Evolutionary conservation across 1,139 yeast genomes (phyloP).

Genomic region (Suhomyces kunorum): DNA sequence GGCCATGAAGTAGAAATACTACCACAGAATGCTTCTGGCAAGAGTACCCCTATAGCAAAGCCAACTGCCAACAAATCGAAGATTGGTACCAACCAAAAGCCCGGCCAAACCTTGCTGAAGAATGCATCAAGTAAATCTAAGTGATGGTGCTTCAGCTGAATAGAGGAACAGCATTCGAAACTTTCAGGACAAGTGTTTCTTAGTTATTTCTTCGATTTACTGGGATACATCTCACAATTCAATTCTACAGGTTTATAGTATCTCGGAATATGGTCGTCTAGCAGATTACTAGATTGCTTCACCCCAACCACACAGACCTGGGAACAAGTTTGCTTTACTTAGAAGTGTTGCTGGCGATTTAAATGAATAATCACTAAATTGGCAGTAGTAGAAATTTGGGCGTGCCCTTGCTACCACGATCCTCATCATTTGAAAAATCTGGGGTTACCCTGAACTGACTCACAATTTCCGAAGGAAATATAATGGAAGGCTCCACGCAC

Average conservation of each 20-base stretch:
- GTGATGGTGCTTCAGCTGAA: not conserved
- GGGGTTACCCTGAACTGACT: constrained; percentile 40
- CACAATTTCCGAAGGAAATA: constrained; percentile 15
- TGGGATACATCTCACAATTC: too few relatives aligned
- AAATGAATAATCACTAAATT: not conserved
- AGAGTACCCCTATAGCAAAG: constrained; percentile 5
- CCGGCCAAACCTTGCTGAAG: not conserved
- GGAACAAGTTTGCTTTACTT: not conserved
- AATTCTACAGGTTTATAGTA: too few relatives aligned
- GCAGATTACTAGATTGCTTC: too few relatives aligned
- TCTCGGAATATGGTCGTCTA: too few relatives aligned
- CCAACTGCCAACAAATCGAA: constrained; percentile 3
- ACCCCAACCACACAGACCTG: too few relatives aligned
- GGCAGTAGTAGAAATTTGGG: too few relatives aligned
- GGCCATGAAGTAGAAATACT: constrained; percentile 48
- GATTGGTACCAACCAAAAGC: not conserved
- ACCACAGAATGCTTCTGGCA: constrained; percentile 25
- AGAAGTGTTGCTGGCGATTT: not conserved
- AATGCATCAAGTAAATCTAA: not conserved
- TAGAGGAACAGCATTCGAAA: too few relatives aligned
- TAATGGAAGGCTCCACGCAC: constrained; percentile 5
- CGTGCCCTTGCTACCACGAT: too few relatives aligned
- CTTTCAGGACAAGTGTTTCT: too few relatives aligned
- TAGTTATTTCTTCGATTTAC: too few relatives aligned
- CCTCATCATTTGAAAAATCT: not conserved